phyloP scores from a whole-genome alignment of 2,329 filamentous ascomycete genomes.

The Aspergillus hiratsukae region DNA sequence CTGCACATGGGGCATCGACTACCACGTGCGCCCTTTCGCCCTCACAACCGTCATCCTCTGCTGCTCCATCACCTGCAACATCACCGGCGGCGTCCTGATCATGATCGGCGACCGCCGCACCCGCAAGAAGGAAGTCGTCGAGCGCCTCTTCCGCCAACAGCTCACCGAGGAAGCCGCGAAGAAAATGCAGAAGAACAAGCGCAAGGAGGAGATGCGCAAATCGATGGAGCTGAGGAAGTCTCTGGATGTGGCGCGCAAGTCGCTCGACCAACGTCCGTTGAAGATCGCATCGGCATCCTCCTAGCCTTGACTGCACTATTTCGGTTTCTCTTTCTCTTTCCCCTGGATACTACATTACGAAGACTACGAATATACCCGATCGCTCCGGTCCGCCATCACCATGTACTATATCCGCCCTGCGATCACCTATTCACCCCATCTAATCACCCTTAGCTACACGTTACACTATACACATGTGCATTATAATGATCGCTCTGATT shows the following conservation, averaged over 20 bases:
- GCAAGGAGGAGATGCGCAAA: slow-evolving; percentile 32
- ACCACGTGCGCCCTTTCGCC: slow-evolving; percentile 63
- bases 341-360: not conserved
- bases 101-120: slow-evolving; percentile 70
- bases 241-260: not conserved
- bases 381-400: not conserved
- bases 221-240: slow-evolving; percentile 13
- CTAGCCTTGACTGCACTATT: not conserved
- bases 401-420: not conserved
- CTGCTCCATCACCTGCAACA: slow-evolving; percentile 72
- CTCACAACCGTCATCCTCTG: slow-evolving; percentile 77
- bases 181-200: slow-evolving; percentile 49
- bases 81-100: slow-evolving; percentile 71
- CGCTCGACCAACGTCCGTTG: not conserved
- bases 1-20: slow-evolving; percentile 74
- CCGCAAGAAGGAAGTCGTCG: slow-evolving; percentile 79
- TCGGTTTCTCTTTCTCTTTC: no score
- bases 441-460: not conserved
- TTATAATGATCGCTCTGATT: not conserved
- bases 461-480: not conserved
- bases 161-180: slow-evolving; percentile 64
- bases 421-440: not conserved
- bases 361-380: not conserved
- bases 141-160: slow-evolving; percentile 71
- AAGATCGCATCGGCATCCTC: not conserved